Conservation (phyloP, 73 alveolate species). For the Strombidium stylifer region DNA sequence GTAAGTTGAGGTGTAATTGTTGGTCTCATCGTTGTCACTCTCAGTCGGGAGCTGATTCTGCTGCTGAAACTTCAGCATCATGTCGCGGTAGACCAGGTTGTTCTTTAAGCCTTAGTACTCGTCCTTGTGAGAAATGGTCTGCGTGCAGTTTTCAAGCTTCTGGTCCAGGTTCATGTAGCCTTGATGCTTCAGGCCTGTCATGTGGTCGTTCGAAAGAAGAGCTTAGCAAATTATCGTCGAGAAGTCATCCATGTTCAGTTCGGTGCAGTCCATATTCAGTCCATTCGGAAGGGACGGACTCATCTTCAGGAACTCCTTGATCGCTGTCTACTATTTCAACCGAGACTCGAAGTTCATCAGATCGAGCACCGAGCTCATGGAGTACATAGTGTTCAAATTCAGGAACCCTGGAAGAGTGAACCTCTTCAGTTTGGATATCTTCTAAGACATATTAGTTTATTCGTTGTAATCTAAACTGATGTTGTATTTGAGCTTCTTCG, state of each 20-base stretch:
- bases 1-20: too few relatives aligned
- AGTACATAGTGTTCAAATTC: not conserved
- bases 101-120: not conserved
- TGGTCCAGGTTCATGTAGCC: conserved; percentile 51
- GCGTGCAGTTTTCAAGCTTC: not conserved
- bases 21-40: too few relatives aligned
- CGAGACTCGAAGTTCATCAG: not conserved
- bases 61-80: conserved; percentile 5
- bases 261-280: conserved; percentile 12
- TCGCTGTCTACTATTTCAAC: not conserved
- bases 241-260: conserved; percentile 42
- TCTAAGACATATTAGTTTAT: too few relatives aligned
- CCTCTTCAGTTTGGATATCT: too few relatives aligned
- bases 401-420: too few relatives aligned
- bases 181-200: conserved; percentile 45
- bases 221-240: conserved; percentile 41
- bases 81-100: conserved; percentile 10
- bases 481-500: not conserved
- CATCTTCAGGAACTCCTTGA: not conserved
- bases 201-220: conserved; percentile 40
- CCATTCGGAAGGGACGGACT: conserved; percentile 24
- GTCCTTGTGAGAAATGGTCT: not conserved
- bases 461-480: not conserved
- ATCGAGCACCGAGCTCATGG: not conserved
- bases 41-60: too few relatives aligned